Percentiles rank a stretch among this genome's conserved stretches.
phyloP scores from a whole-genome alignment of 2,329 filamentous ascomycete genomes.

The Ceratocystis huliohia region DNA sequence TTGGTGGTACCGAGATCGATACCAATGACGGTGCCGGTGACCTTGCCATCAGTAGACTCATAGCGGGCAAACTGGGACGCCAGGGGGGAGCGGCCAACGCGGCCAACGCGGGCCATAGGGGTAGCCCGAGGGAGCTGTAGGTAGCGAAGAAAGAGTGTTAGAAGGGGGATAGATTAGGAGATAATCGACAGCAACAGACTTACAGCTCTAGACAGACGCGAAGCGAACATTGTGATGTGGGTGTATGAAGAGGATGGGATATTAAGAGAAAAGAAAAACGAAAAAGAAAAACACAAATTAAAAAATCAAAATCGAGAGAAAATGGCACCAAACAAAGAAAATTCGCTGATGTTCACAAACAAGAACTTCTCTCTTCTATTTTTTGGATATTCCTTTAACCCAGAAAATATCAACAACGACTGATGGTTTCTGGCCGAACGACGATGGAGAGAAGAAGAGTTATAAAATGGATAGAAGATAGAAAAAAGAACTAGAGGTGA shows the following conservation, averaged over 20 bases:
- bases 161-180: not conserved
- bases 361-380: constrained; percentile 10
- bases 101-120: constrained; percentile 49
- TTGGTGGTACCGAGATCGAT: constrained; percentile 98
- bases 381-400: not conserved
- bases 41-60: constrained; percentile 72
- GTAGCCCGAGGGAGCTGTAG: constrained; percentile 63
- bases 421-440: not conserved
- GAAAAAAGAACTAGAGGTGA: no score
- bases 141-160: not conserved
- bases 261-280: constrained; percentile 26
- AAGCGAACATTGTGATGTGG: constrained; percentile 53
- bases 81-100: constrained; percentile 55
- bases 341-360: constrained; percentile 11
- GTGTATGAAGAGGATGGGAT: constrained; percentile 25
- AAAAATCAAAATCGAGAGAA: constrained; percentile 25
- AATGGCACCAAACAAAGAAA: constrained; percentile 13
- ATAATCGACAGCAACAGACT: constrained; percentile 30
- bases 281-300: constrained; percentile 26
- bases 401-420: not conserved
- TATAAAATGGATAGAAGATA: no score
- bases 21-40: constrained; percentile 92
- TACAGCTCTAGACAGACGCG: constrained; percentile 63
- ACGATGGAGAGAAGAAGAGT: no score
- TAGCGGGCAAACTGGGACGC: constrained; percentile 64